Percentiles rank a stretch among this genome's conserved stretches.
Evolutionary conservation across 306 rosid species (phyloP).

Genomic region (Echinosophora koreensis): DNA sequence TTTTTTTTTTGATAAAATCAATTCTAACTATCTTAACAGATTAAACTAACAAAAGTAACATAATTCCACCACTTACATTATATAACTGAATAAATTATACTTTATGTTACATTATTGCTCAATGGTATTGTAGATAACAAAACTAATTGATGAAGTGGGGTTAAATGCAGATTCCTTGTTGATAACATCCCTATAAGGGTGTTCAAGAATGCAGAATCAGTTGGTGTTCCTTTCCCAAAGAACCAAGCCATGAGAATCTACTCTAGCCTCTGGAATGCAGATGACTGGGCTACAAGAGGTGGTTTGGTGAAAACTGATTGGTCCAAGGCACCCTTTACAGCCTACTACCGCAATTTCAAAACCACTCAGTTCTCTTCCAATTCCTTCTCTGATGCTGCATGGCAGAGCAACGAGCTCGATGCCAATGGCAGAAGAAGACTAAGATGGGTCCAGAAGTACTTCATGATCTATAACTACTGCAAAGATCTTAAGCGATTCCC

Average conservation of each 20-base stretch:
- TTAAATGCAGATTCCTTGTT: slow-evolving; percentile 68
- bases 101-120: too few relatives aligned
- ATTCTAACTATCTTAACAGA: too few relatives aligned
- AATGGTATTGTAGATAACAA: too few relatives aligned
- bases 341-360: slow-evolving; percentile 81
- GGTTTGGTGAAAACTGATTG: slow-evolving; percentile 87
- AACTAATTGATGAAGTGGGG: neutral
- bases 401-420: slow-evolving; percentile 70
- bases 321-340: slow-evolving; percentile 87
- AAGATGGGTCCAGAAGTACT: slow-evolving; percentile 89
- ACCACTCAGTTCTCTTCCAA: slow-evolving; percentile 48
- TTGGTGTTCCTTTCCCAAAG: slow-evolving; percentile 83
- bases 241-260: slow-evolving; percentile 78
- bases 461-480: slow-evolving; percentile 90
- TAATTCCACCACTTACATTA: too few relatives aligned
- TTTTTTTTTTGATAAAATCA: too few relatives aligned
- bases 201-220: slow-evolving; percentile 69
- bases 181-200: slow-evolving; percentile 81
- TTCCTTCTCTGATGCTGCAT: slow-evolving; percentile 51
- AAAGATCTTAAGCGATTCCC: slow-evolving; percentile 81
- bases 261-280: slow-evolving; percentile 86
- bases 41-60: too few relatives aligned
- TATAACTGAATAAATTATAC: too few relatives aligned
- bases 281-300: slow-evolving; percentile 89
- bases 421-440: slow-evolving; percentile 73